Percentiles rank a stretch among this genome's conserved stretches.
phyloP scores from a whole-genome alignment of 345 rosid genomes.

The Eucalyptus grandis region DNA sequence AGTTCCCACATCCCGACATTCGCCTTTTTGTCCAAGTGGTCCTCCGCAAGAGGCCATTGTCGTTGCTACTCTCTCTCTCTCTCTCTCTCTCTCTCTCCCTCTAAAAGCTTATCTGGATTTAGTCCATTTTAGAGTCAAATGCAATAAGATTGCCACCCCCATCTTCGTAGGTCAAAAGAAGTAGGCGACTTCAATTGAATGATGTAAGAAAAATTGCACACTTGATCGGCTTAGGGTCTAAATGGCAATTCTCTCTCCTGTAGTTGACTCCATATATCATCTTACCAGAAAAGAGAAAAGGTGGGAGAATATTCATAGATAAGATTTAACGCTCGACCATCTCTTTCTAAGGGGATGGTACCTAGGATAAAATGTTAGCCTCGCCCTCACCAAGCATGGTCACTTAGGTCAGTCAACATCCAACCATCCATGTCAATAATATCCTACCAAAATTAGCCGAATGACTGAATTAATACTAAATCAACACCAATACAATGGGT shows the following conservation, averaged over 20 bases:
- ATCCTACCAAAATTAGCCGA: too few species aligned
- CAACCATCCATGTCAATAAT: too few species aligned
- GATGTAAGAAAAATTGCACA: neutral
- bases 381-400: rapidly evolving
- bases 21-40: neutral
- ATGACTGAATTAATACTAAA: too few species aligned
- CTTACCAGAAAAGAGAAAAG: neutral
- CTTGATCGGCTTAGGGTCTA: too few species aligned
- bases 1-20: neutral
- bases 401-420: too few species aligned
- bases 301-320: neutral
- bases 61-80: neutral
- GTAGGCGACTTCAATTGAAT: neutral
- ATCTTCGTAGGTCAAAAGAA: neutral
- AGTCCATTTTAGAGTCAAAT: neutral
- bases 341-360: too few species aligned
- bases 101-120: neutral
- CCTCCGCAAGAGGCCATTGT: neutral
- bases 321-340: too few species aligned
- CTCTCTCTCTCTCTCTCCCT: neutral
- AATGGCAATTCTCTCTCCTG: neutral
- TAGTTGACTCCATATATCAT: neutral
- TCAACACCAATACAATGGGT: too few species aligned
- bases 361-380: too few species aligned
- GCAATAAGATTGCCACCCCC: neutral